These are phyloP conservation scores for Talaromyces sp. DNA, from an alignment of 2,329 filamentous ascomycete species.

Conservation along the genomic window DNA sequence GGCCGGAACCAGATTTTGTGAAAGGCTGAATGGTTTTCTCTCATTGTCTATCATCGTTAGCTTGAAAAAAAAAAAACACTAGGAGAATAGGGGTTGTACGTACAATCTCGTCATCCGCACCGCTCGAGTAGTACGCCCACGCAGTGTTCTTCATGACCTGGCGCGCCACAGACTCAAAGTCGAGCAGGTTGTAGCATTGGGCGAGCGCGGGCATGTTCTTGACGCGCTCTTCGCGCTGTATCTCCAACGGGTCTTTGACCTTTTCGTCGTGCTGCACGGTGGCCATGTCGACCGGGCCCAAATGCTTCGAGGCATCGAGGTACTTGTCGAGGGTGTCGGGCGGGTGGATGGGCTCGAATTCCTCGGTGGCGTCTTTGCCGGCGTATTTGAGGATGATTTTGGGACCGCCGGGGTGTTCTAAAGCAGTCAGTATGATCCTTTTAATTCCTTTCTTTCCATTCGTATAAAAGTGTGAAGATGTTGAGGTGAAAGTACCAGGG, in stretches of 20 bases:
- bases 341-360: constrained; percentile 84
- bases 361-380: constrained; percentile 88
- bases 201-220: constrained; percentile 72
- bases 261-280: constrained; percentile 67
- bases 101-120: constrained; percentile 83
- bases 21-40: constrained; percentile 92
- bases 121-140: constrained; percentile 97
- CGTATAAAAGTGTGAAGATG: constrained; percentile 46
- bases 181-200: constrained; percentile 89
- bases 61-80: neutral
- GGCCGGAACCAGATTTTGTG: constrained; percentile 98
- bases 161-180: constrained; percentile 91
- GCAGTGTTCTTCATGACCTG: constrained; percentile 92
- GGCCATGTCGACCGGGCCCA: constrained; percentile 83
- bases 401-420: constrained; percentile 80
- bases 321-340: constrained; percentile 81
- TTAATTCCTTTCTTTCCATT: constrained; percentile 31
- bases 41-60: constrained; percentile 62
- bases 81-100: neutral
- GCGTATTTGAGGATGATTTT: constrained; percentile 98
- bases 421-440: neutral
- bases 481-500: constrained; percentile 53
- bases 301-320: constrained; percentile 77
- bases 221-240: constrained; percentile 68
- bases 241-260: constrained; percentile 66